Base-by-base conservation (phyloP, 768 basidiomycete genomes). In the Suillus hirtellus region DNA sequence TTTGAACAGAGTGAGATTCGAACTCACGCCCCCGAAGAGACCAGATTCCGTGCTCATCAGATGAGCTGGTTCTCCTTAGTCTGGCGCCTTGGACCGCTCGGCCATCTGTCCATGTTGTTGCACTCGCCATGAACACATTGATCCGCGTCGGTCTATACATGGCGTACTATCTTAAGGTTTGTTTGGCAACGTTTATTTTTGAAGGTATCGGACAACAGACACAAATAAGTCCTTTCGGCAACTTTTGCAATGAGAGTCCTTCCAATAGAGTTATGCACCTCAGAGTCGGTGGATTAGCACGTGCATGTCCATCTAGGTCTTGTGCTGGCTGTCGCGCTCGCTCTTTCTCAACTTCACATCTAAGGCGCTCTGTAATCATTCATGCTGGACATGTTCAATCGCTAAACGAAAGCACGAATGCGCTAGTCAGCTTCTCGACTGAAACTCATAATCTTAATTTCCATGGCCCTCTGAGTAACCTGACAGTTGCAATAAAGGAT, bases 31-130 rank as follows among this genome's bases (percentile, higher is more conserved):
- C 53, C 53, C 52, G 40, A 47, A 38, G 58, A 49, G 52, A 52
- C 63, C 63, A 60, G 52, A 64, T 60, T 35, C 14, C 42, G 9
- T 43, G 34, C 21, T 37, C 46, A 43, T 63, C 34, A 11, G 27
- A 40, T 47, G 61, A 61, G 52, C 60, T 52, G 55, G 56, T 58
- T 38, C 62, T 81, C 86, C 86, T 86, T 88, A 86, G 86, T 89
- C 87, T 90, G 86, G 86, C 88, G 87, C 88, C 89, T 89, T 89
- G 86, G 88, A 89, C 87, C 88, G 87, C 88, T 90, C 88, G 88
- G 88, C 88, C 88, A 90, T 89, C 86, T 88, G 84, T 75, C 79
- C 79, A 31, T 31, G 31, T 64, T 69, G 60, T 35, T 31, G 44
- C 4, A 0, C 4, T 24, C 38, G 4, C 37, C 3, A 5, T 53